Percentiles rank a stretch among this genome's conserved stretches.
Evolutionary conservation across 2,329 filamentous ascomycete genomes (phyloP).

Genomic region (Teratosphaeriaceae sp.): DNA sequence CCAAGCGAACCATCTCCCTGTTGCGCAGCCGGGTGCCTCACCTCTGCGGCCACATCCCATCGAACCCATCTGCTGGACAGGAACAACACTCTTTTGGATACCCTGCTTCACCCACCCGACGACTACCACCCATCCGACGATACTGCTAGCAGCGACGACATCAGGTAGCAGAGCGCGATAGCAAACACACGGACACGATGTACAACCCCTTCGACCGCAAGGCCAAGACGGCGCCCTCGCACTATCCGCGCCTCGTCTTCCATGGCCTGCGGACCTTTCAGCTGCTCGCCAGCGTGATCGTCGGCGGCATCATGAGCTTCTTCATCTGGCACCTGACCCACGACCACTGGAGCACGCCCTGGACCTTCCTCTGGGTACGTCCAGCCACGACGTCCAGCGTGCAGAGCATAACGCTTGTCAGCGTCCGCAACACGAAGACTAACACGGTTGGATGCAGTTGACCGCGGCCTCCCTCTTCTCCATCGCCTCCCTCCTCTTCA

Average conservation of each 20-base stretch:
- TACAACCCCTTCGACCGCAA: constrained; percentile 20
- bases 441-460: constrained; percentile 45
- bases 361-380: constrained; percentile 54
- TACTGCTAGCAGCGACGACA: neutral
- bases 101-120: neutral
- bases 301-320: constrained; percentile 48
- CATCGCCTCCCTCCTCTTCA: constrained; percentile 42
- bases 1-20: too few species aligned
- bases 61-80: neutral
- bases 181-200: constrained; percentile 7
- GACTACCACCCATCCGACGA: too few species aligned
- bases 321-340: constrained; percentile 50
- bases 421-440: too few species aligned
- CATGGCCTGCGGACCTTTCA: constrained; percentile 37
- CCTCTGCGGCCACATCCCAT: neutral
- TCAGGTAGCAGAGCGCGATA: too few species aligned
- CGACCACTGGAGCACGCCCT: constrained; percentile 48
- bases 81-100: constrained; percentile 1
- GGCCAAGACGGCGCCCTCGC: constrained; percentile 34
- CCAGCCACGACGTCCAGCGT: too few species aligned
- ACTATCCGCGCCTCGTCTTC: constrained; percentile 39
- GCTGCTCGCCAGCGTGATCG: constrained; percentile 41
- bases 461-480: constrained; percentile 47
- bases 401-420: too few species aligned
- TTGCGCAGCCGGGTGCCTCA: too few species aligned